Evolutionary conservation across 352 stramenopile genomes (phyloP).

Genomic region (Phytophthora pseudosyringae): DNA sequence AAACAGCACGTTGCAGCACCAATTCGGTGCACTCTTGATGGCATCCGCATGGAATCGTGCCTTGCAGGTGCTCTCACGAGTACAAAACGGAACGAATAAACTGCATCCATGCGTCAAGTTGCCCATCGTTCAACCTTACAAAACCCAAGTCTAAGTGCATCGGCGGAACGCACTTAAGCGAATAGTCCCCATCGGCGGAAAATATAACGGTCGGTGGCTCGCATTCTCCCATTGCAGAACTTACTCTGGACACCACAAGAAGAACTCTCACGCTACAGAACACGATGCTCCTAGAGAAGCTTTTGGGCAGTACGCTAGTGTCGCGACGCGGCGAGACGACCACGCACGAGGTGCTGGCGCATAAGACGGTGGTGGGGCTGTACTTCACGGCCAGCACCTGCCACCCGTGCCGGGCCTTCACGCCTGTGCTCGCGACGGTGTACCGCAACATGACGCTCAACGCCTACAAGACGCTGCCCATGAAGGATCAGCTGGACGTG

Average conservation of each 20-base stretch:
- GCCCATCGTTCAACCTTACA: slow-evolving; percentile 12
- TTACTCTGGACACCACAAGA: slow-evolving; percentile 10
- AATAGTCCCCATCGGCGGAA: slow-evolving; percentile 43
- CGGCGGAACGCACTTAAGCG: slow-evolving; percentile 19
- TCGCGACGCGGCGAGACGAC: slow-evolving; percentile 59
- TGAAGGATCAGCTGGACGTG: slow-evolving; percentile 67
- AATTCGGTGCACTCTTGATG: slow-evolving; percentile 17
- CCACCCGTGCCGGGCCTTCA: slow-evolving; percentile 66
- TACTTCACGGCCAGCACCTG: slow-evolving; percentile 77
- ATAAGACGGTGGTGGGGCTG: slow-evolving; percentile 62
- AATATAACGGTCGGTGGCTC: slow-evolving; percentile 27
- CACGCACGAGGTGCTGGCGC: slow-evolving; percentile 55
- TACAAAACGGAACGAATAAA: slow-evolving; percentile 4
- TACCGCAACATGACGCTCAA: slow-evolving; percentile 73
- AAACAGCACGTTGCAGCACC: slow-evolving; percentile 3
- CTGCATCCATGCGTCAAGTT: slow-evolving; percentile 3
- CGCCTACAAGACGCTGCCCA: slow-evolving; percentile 56
- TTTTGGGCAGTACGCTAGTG: slow-evolving; percentile 58
- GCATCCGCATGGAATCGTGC: not conserved
- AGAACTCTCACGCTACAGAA: slow-evolving; percentile 11
- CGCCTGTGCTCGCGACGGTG: slow-evolving; percentile 63
- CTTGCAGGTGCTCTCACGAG: slow-evolving; percentile 8
- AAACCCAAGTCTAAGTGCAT: slow-evolving; percentile 25
- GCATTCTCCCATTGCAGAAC: slow-evolving; percentile 12
- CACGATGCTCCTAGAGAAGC: slow-evolving; percentile 65